Base-by-base conservation (phyloP, 805 yeast genomes). In the Metschnikowia amazonensis region DNA sequence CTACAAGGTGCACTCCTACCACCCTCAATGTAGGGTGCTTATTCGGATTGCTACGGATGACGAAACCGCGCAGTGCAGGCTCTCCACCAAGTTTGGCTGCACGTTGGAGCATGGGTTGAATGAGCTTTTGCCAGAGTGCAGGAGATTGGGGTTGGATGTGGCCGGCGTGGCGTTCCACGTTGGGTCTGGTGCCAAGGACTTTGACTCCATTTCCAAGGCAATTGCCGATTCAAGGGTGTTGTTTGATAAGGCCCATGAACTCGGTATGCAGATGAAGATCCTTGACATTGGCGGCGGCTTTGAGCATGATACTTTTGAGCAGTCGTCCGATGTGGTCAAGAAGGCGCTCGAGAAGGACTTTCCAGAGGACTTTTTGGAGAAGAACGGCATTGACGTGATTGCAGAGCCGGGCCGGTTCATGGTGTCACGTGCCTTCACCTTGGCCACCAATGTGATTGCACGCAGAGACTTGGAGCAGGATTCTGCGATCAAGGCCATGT, bases 221-320 rank as follows among this genome's bases (percentile, higher is more conserved):
- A 79, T 89, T 31, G 62, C 67, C 43, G 95, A 89, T 59, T 78
- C 96, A 1, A 77, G 80, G 42, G 46, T 53, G 7, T 79, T 90
- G 3, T 92, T 90, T 59, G 84, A 83, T 44, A 59, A 66, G 46
- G 95, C 81, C 6, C 49, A 63, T 7, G 50, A 46, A 5, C 43
- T 52, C 32, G 84, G 83, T 4, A 68, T 75, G 45, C 48, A 59
- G 8, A 69, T 87, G 76, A 55, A 66, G 14, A 60, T 82, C 14
- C 73, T 88, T 49, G 99, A 92, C 60, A 81, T 92, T 54, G 99
- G 99, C 42, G 99, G 99, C 25, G 99, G 99, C 0, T 92, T 89
- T 63, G 80, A 80, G 52, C 73, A 74, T 42, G 80, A 75, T 31
- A 72, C 80, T 1, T 89, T 89, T 60, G 73, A 64, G 11, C 70